phyloP scores from a whole-genome alignment of 2,329 filamentous ascomycete genomes.

The Coniochaeta prunicola region DNA sequence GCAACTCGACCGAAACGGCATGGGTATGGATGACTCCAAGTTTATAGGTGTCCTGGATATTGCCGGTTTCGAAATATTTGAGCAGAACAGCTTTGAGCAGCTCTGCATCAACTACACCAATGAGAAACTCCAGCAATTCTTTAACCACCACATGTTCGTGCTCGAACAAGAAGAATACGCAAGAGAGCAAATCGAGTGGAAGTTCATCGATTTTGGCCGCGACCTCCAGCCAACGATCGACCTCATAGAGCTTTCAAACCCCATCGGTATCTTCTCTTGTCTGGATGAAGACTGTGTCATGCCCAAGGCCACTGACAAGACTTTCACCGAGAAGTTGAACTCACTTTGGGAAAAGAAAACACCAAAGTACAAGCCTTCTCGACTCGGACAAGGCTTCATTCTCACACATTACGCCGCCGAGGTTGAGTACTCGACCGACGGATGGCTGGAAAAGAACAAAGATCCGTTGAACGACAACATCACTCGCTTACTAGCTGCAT shows the following conservation, averaged over 20 bases:
- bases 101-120: constrained; percentile 99
- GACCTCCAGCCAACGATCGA: constrained; percentile 97
- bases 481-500: constrained; percentile 77
- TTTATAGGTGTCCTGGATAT: constrained; percentile 99
- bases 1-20: constrained; percentile 79
- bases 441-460: constrained; percentile 98
- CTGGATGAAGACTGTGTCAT: constrained; percentile 97
- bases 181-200: constrained; percentile 96
- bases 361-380: constrained; percentile 81
- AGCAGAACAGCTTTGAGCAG: constrained; percentile 97
- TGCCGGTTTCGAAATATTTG: constrained; percentile 97
- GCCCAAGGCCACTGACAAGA: constrained; percentile 96
- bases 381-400: constrained; percentile 86
- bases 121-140: constrained; percentile 98
- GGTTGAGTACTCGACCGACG: constrained; percentile 91
- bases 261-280: constrained; percentile 97
- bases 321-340: constrained; percentile 97
- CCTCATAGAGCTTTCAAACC: constrained; percentile 90
- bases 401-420: constrained; percentile 97
- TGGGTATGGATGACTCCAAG: constrained; percentile 78
- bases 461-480: constrained; percentile 97
- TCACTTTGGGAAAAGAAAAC: constrained; percentile 95
- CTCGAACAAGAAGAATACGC: constrained; percentile 98
- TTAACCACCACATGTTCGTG: constrained; percentile 99
- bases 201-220: constrained; percentile 97